A percentile compares a stretch with the other conserved stretches of the same genome.
Evolutionary conservation across 2,329 filamentous ascomycete genomes (phyloP).

Genomic region (Magnaporthiopsis incrustans): DNA sequence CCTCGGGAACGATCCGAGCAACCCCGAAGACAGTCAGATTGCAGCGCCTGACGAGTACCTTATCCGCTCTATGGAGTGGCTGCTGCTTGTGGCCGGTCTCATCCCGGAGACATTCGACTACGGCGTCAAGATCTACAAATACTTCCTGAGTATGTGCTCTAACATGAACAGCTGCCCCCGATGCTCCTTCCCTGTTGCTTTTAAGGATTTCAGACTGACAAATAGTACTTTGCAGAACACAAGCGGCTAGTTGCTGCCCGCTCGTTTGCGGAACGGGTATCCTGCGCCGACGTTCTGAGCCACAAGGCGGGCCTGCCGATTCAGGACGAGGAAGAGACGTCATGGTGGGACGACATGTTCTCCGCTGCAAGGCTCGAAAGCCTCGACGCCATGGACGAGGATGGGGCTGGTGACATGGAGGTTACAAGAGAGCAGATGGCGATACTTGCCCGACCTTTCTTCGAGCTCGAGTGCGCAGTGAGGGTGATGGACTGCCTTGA

Average conservation of each 20-base stretch:
- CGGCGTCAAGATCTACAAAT: conserved; percentile 68
- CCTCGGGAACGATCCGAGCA: conserved; percentile 54
- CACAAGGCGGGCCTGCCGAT: conserved; percentile 26
- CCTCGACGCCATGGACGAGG: conserved; percentile 23
- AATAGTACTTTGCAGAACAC: conserved; percentile 28
- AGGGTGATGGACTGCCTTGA: conserved; percentile 60
- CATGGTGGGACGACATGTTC: conserved; percentile 29
- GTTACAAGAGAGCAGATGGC: conserved; percentile 34
- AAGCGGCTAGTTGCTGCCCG: conserved; percentile 47
- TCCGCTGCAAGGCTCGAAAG: conserved; percentile 26
- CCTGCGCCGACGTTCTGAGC: conserved; percentile 39
- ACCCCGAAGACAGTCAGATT: conserved; percentile 47
- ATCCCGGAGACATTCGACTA: conserved; percentile 25
- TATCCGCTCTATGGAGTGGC: conserved; percentile 79
- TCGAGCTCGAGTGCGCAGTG: conserved; percentile 61
- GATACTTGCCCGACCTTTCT: conserved; percentile 52
- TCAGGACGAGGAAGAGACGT: conserved; percentile 25
- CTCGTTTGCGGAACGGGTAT: conserved; percentile 41
- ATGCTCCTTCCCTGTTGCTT: conserved; percentile 7
- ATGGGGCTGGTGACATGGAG: conserved; percentile 22
- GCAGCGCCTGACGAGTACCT: conserved; percentile 59
- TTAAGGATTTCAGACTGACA: conserved; percentile 11
- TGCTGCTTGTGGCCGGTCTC: conserved; percentile 57
- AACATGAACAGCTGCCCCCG: neutral
- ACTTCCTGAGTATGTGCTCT: conserved; percentile 67